Percentiles rank a stretch among this genome's conserved stretches.
phyloP scores from a whole-genome alignment of 345 rosid species.

The Eucalyptus albens region DNA sequence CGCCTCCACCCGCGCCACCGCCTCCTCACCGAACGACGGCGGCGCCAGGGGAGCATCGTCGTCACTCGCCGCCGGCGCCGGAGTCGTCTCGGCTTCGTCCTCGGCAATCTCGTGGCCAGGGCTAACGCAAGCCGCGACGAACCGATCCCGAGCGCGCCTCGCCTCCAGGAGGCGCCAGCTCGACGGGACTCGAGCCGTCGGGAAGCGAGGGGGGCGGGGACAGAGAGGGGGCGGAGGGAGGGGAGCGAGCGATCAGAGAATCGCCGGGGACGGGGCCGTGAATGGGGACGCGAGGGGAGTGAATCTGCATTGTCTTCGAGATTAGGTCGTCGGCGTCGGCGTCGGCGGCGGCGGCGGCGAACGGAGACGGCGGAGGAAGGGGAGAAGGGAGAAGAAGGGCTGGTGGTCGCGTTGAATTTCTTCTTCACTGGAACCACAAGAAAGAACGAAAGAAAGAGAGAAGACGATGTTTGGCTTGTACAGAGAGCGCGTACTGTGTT shows the following conservation, averaged over 20 bases:
- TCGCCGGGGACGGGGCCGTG: not conserved
- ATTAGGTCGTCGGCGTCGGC: not conserved
- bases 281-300: not conserved
- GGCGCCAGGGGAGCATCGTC: not conserved
- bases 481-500: not conserved
- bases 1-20: not conserved
- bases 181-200: not conserved
- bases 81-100: not conserved
- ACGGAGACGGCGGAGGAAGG: not conserved
- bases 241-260: not conserved
- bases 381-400: not conserved
- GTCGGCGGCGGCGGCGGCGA: not conserved
- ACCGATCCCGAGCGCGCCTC: not conserved
- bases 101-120: not conserved
- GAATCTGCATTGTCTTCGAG: not conserved
- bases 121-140: not conserved
- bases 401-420: not conserved
- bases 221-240: not conserved
- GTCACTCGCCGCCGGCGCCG: not conserved
- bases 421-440: not conserved
- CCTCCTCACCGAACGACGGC: not conserved
- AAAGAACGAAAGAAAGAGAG: not conserved
- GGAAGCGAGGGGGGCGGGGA: not conserved
- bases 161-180: not conserved
- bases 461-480: not conserved